Conservation (phyloP, 116 monocot genomes). For the Posidonia oceanica region DNA sequence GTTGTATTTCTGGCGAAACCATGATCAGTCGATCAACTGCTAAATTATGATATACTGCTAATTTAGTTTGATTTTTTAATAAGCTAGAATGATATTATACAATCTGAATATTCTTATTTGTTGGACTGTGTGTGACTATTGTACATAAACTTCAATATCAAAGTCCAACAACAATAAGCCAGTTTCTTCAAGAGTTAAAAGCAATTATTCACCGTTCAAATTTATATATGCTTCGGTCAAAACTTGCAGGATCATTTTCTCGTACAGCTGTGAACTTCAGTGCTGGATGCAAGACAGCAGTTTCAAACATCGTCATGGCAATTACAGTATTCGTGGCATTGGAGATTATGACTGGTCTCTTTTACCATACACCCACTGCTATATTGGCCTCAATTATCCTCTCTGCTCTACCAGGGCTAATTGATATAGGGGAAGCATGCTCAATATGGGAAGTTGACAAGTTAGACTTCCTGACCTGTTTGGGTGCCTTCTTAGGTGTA, state of each 20-base stretch:
- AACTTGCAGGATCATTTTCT: constrained; percentile 66
- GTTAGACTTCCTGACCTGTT: constrained; percentile 65
- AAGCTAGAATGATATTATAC: no score
- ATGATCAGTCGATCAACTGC: no score
- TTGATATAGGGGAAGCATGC: constrained; percentile 53
- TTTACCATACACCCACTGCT: constrained; percentile 72
- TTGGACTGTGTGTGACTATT: no score
- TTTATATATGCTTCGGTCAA: background rate
- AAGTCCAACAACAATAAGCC: no score
- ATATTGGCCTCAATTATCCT: constrained; percentile 88
- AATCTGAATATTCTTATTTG: no score
- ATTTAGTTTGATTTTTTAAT: no score
- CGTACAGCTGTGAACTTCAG: constrained; percentile 79
- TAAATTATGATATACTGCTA: no score
- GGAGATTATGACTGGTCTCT: constrained; percentile 43
- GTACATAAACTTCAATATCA: no score
- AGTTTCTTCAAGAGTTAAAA: no score
- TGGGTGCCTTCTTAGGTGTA: constrained; percentile 73
- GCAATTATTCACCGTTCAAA: no score
- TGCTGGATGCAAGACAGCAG: constrained; percentile 67
- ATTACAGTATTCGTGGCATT: constrained; percentile 52
- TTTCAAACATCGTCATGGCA: constrained; percentile 88
- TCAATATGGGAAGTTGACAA: constrained; percentile 71
- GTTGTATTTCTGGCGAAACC: no score
- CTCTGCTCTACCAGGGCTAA: constrained; percentile 70